Percentiles rank a stretch among this genome's conserved stretches.
These are phyloP conservation scores for Lactifluus echinatus DNA, from an alignment of 768 basidiomycete genomes.

Conservation along the genomic window DNA sequence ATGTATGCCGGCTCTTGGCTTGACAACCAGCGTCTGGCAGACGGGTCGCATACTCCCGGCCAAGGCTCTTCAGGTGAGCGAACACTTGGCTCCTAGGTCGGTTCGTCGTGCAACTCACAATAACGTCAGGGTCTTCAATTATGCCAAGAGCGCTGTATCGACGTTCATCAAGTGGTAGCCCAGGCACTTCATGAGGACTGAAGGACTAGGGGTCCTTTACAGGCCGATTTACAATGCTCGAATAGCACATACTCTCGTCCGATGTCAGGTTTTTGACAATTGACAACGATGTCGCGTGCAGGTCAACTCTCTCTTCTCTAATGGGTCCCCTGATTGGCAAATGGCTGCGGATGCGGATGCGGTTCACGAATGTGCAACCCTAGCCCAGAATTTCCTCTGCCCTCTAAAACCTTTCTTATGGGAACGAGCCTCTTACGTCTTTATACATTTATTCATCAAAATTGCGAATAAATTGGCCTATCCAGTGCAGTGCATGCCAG, in stretches of 20 bases:
- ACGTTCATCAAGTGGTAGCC: constrained; percentile 68
- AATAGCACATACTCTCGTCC: background rate
- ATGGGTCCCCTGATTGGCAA: too few relatives aligned
- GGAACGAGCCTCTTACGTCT: too few relatives aligned
- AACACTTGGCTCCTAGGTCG: constrained; percentile 3
- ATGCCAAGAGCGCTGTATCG: constrained; percentile 62
- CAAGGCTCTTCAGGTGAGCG: constrained; percentile 48
- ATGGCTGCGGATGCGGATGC: too few relatives aligned
- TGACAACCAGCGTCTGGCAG: constrained; percentile 82
- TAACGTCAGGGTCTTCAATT: constrained; percentile 51
- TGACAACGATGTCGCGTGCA: too few relatives aligned
- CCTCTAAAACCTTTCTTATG: too few relatives aligned
- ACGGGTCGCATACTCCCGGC: constrained; percentile 54
- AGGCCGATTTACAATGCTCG: background rate
- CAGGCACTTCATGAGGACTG: constrained; percentile 49
- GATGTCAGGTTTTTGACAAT: background rate
- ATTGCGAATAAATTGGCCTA: too few relatives aligned
- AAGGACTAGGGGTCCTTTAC: background rate
- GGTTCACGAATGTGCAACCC: too few relatives aligned
- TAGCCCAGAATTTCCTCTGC: too few relatives aligned
- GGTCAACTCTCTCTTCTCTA: too few relatives aligned
- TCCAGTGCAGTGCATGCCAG: too few relatives aligned
- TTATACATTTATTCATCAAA: too few relatives aligned
- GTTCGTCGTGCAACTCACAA: background rate
- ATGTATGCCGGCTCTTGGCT: constrained; percentile 81